Base-by-base conservation (phyloP, 371 early-diverging fungal genomes). In the Cokeromyces recurvatus region DNA sequence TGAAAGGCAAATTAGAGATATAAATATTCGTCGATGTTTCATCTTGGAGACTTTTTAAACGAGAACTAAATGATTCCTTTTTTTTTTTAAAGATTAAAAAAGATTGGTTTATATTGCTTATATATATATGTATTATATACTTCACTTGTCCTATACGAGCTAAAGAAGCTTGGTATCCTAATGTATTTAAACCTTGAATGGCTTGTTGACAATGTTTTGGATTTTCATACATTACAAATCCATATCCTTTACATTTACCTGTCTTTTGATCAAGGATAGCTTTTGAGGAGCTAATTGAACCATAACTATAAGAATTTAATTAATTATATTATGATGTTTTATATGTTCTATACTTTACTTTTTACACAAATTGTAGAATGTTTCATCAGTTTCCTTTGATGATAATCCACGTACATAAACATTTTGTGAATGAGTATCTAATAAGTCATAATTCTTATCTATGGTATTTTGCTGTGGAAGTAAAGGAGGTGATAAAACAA, bases 181-280 rank as follows among this genome's bases (percentile, higher is more conserved):
- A 53, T 1, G 61, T 61, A 29, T 68, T 77, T 19, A 92, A 61
- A n/a, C 70, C 85, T 11, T 74, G 66, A 48, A 91, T 87, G 15
- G 91, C 90, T 4, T 46, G 31, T 22, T 72, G 57, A 4, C 88
- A 84, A 50, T 85, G 81, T 6, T 74, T 71, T 36, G 70, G 77
- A 15, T 71, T 81, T 43, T 86, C 85, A 61, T 88, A 95, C 82
- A 91, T 82, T 25, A 90, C 90, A 57, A 95, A 95, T 10, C 95
- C 95, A 64, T 86, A 91, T 0, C 94, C 92, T 64, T 90, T 90
- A 58, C 95, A 95, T 47, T 79, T 75, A 22, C 84, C 82, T 2
- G 89, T 81, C 23, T 71, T 75, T 42, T 79, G 83, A 59, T 94
- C 87, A 34, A 90, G 62, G 31, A 94, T 92, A 9, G 88, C 81